Evolutionary conservation across 2,329 filamentous ascomycete species (phyloP), one percentile per base, ranked within the genome.

Genomic region (Fusarium nematophilum): DNA sequence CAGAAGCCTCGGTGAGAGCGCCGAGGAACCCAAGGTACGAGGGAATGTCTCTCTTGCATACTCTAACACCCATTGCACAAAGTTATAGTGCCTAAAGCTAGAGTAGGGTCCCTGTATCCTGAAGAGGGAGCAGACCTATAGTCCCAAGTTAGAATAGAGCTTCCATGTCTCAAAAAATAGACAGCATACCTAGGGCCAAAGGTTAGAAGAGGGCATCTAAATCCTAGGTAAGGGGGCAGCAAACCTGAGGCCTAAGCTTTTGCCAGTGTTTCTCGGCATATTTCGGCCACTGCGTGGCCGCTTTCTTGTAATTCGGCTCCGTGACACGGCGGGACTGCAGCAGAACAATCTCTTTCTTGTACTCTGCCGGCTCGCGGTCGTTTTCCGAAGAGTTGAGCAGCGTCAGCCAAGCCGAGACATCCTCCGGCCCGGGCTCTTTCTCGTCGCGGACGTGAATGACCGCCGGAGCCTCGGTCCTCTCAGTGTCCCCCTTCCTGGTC

Each of bases 41-140:
- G 75, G 73, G 45, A 65, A 74, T 3, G 56, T 68, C 15, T 68
- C 61, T 15, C 70, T 64, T 1, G 68, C 70, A 52, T 73, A 76
- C 37, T 76, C 73, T 15, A 78, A 52, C 3, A 66, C 63, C 75
- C 76, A 78, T 15, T 76, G 74, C 9, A 72, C 67, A 26, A 77
- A 75, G 53, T 70, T 73, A 39, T 21, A 21, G 21, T 21, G 21
- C 6, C 21, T 21, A 21, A 21, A 21, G 21, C 21, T 21, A 6
- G 21, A 21, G 21, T 64, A 70, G 1, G 67, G 61, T 17, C 57
- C 67, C 0, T 65, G 50, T 1, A 53, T 37, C 3, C 57, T 51
- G 40, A 78, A 76, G 5, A 77, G 65, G 6, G 58, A 45, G 9
- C 60, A 61, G 10, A 76, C 62, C 11, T 70, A 21, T 21, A 6